phyloP scores from a whole-genome alignment of 2,329 filamentous ascomycete genomes.

The Dactylonectria macrodidyma region DNA sequence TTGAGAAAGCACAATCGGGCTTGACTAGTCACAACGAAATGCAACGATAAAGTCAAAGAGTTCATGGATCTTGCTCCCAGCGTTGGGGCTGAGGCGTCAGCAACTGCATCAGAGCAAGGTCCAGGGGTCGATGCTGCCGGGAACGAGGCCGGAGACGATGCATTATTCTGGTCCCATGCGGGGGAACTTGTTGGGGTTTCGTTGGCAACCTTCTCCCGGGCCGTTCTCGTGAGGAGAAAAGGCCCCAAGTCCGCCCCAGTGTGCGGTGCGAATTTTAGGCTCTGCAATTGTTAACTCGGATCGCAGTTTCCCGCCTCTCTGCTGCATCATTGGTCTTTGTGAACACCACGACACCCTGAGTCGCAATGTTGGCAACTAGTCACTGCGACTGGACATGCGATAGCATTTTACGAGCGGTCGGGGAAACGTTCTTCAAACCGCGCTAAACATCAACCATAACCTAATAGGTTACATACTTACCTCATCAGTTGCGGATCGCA shows the following conservation, averaged over 20 bases:
- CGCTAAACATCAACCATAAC: conserved; percentile 26
- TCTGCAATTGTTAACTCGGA: conserved; percentile 1
- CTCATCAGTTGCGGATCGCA: conserved; percentile 26
- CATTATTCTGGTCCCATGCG: conserved; percentile 29
- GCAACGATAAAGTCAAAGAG: conserved; percentile 19
- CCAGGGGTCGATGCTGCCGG: conserved; percentile 21
- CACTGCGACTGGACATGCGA: conserved; percentile 3
- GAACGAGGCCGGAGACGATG: conserved; percentile 22
- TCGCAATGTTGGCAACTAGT: not conserved
- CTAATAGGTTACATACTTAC: conserved; percentile 20
- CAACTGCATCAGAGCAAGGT: conserved; percentile 29
- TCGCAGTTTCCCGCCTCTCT: not conserved
- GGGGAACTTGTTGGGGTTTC: conserved; percentile 31
- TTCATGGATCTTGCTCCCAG: conserved; percentile 24
- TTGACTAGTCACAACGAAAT: not conserved
- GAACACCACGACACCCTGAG: not conserved
- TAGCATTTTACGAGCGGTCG: conserved; percentile 21
- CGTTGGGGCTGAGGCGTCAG: conserved; percentile 18
- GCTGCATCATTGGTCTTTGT: conserved; percentile 1
- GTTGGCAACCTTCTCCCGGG: conserved; percentile 34
- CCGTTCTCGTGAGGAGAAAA: conserved; percentile 40
- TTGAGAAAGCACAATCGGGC: not conserved
- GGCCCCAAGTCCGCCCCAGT: conserved; percentile 3
- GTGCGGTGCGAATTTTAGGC: conserved; percentile 16
- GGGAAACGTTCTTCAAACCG: conserved; percentile 20